Conservation (phyloP, 495 filamentous ascomycete genomes). For the Amniculicola lignicola region DNA sequence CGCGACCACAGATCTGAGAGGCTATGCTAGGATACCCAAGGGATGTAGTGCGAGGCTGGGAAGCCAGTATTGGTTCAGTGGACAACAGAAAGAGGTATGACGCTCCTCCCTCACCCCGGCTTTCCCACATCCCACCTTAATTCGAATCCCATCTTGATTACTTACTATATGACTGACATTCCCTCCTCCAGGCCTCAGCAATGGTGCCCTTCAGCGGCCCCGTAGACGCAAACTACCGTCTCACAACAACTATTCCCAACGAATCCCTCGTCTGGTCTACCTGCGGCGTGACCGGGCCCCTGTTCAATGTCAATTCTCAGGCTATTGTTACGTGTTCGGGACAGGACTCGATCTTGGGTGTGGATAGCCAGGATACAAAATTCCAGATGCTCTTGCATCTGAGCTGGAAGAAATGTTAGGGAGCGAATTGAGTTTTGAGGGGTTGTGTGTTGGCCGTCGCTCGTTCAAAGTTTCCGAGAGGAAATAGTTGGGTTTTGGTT, state of each 20-base stretch:
- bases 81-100: conserved; percentile 16
- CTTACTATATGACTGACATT: neutral
- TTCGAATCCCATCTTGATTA: neutral
- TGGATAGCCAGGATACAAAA: conserved; percentile 22
- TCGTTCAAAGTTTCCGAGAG: no score
- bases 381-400: conserved; percentile 18
- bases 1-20: conserved; percentile 11
- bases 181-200: neutral
- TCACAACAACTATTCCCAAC: neutral
- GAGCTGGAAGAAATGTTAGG: conserved; percentile 13
- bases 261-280: conserved; percentile 14
- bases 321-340: conserved; percentile 4
- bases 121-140: neutral
- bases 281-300: conserved; percentile 14
- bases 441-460: no score
- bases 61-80: conserved; percentile 7
- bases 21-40: conserved; percentile 9
- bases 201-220: conserved; percentile 15
- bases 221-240: conserved; percentile 16
- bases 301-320: neutral
- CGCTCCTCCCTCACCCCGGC: neutral
- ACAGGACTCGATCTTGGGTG: conserved; percentile 11
- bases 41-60: conserved; percentile 9
- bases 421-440: no score
- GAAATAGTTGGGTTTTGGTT: no score